These are phyloP conservation scores for Scenedesmus sp. DNA, from an alignment of 163 green algal species.

Conservation along the genomic window DNA sequence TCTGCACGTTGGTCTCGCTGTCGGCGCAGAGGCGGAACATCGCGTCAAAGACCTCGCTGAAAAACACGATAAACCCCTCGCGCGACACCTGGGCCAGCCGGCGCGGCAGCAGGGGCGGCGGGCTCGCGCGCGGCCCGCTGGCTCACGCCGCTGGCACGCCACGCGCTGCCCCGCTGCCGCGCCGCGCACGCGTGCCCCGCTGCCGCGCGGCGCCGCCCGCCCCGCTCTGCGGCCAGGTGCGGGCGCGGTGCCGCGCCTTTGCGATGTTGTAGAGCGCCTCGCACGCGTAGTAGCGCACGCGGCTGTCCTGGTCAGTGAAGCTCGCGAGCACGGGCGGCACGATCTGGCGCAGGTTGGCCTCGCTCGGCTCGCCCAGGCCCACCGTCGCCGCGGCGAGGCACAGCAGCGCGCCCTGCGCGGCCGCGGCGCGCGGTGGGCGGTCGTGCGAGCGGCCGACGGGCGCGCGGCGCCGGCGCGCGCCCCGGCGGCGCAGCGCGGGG, in stretches of 20 bases:
- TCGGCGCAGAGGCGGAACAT: constrained; percentile 93
- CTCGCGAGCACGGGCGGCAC: constrained; percentile 89
- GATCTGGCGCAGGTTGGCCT: constrained; percentile 75
- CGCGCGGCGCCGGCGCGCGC: too few species aligned
- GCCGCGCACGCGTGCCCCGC: background rate
- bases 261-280: constrained; percentile 98
- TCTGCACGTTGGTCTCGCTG: constrained; percentile 90
- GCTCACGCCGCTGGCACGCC: background rate
- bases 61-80: constrained; percentile 86
- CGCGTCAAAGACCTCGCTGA: constrained; percentile 92
- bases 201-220: background rate
- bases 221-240: background rate
- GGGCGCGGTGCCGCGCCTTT: constrained; percentile 68
- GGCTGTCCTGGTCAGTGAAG: constrained; percentile 85
- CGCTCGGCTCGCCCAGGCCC: constrained; percentile 76
- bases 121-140: too few species aligned
- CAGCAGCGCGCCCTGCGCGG: constrained; percentile 85
- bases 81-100: constrained; percentile 75
- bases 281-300: constrained; percentile 96
- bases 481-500: background rate
- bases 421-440: background rate
- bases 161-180: background rate
- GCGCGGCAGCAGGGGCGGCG: too few species aligned
- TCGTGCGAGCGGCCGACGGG: background rate
- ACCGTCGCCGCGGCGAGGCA: constrained; percentile 94